These are phyloP conservation scores for Austroboletus eburneus DNA, from an alignment of 768 basidiomycete genomes.

Conservation along the genomic window DNA sequence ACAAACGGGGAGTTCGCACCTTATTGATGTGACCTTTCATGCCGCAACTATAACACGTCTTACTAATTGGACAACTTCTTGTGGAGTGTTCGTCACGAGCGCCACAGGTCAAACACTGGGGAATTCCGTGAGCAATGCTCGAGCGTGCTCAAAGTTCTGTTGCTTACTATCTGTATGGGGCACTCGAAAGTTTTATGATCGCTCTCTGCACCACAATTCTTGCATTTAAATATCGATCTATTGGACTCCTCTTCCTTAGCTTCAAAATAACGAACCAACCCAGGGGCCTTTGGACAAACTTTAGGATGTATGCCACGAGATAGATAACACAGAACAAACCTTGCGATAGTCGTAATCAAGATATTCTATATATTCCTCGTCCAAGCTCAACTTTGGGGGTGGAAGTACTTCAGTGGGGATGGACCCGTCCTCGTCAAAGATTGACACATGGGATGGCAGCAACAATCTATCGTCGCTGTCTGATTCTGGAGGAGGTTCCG, in stretches of 20 bases:
- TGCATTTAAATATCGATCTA: conserved; percentile 56
- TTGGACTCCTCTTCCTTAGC: conserved; percentile 36
- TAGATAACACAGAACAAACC: conserved; percentile 34
- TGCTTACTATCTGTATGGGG: conserved; percentile 63
- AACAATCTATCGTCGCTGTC: conserved; percentile 35
- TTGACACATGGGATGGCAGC: conserved; percentile 67
- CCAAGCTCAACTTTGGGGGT: conserved; percentile 38
- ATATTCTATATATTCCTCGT: conserved; percentile 72
- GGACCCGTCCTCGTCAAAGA: conserved; percentile 35
- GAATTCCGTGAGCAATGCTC: conserved; percentile 3
- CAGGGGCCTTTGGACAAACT: conserved; percentile 37
- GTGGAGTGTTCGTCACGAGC: conserved; percentile 76
- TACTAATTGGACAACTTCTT: conserved; percentile 73
- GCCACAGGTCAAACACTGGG: conserved; percentile 77
- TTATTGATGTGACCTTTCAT: conserved; percentile 80
- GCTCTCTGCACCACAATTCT: conserved; percentile 71
- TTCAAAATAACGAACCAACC: conserved; percentile 63
- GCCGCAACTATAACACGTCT: conserved; percentile 74
- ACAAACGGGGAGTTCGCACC: conserved; percentile 31
- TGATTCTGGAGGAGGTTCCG: conserved; percentile 10
- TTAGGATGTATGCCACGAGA: not conserved
- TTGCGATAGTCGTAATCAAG: conserved; percentile 67
- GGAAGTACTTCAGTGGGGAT: conserved; percentile 45
- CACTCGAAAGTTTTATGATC: conserved; percentile 68
- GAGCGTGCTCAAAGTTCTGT: not conserved